Evolutionary conservation across 1,284 basidiomycete genomes (phyloP).

Genomic region (Leccinum holopus): DNA sequence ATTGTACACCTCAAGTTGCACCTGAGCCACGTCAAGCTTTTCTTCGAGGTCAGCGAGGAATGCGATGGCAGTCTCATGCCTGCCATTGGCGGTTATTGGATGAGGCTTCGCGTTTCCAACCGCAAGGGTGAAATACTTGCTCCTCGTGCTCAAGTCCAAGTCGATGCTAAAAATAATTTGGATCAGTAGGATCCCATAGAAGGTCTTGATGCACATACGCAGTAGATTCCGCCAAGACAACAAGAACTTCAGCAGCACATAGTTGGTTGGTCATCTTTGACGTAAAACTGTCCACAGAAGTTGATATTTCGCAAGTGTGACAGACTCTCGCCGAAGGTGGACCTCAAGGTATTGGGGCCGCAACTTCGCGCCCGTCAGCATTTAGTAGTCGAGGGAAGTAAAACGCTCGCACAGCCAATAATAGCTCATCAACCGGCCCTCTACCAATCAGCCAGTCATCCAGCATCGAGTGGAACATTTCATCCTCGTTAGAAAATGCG

Average conservation of each 20-base stretch:
- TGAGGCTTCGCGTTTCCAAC: constrained; percentile 96
- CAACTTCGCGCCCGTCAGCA: constrained; percentile 51
- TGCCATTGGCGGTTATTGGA: constrained; percentile 70
- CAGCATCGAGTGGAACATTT: constrained; percentile 91
- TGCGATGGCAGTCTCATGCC: constrained; percentile 83
- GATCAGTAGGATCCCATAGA: constrained; percentile 1
- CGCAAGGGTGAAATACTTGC: constrained; percentile 91
- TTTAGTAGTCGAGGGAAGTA: constrained; percentile 8
- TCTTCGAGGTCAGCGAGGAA: constrained; percentile 92
- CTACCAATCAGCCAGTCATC: constrained; percentile 92
- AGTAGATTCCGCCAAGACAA: constrained; percentile 82
- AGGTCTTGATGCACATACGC: constrained; percentile 51
- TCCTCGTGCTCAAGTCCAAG: constrained; percentile 66
- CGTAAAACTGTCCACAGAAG: constrained; percentile 95
- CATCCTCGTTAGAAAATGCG: constrained; percentile 82
- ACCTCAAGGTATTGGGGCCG: constrained; percentile 83
- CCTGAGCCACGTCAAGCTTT: constrained; percentile 94
- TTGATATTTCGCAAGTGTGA: constrained; percentile 80
- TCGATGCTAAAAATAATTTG: constrained; percentile 50
- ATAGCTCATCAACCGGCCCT: constrained; percentile 81
- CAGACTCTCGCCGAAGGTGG: constrained; percentile 83
- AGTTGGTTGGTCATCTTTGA: constrained; percentile 83
- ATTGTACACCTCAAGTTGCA: constrained; percentile 87
- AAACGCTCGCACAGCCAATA: constrained; percentile 62
- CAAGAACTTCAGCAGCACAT: constrained; percentile 85